Percentiles rank a stretch among this genome's conserved stretches.
Evolutionary conservation across 495 filamentous ascomycete species (phyloP).

Genomic region (Podospora conica): DNA sequence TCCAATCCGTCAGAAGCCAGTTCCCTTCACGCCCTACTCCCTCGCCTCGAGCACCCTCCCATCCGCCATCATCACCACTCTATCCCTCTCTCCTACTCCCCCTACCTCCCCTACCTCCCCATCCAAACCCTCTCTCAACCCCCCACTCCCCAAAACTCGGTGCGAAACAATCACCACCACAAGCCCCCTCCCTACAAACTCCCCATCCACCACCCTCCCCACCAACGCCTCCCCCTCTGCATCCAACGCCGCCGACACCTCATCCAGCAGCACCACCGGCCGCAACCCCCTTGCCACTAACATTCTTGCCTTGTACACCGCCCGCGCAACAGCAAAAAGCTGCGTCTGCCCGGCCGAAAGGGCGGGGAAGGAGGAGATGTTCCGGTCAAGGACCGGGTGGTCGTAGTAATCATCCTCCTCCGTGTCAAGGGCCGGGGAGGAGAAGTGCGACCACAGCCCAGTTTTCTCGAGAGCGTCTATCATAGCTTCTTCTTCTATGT

Average conservation of each 20-base stretch:
- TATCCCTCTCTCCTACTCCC: slow-evolving; percentile 21
- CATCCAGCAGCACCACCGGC: slow-evolving; percentile 70
- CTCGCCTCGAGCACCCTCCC: slow-evolving; percentile 22
- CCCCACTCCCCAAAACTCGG: slow-evolving; percentile 49
- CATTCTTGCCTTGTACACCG: slow-evolving; percentile 14
- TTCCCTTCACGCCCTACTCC: not conserved
- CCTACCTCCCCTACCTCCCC: slow-evolving; percentile 30
- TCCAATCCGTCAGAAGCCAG: not conserved
- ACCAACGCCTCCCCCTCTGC: slow-evolving; percentile 71
- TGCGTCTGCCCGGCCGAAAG: slow-evolving; percentile 30
- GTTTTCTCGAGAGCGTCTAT: slow-evolving; percentile 11
- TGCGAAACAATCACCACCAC: slow-evolving; percentile 61
- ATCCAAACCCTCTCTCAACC: slow-evolving; percentile 19
- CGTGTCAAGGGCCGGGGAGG: not conserved
- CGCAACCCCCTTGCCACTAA: slow-evolving; percentile 10
- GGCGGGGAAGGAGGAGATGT: slow-evolving; percentile 16
- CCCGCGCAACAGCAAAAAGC: slow-evolving; percentile 23
- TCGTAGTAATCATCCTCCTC: not conserved
- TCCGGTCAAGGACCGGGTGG: slow-evolving; percentile 12
- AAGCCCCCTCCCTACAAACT: slow-evolving; percentile 42
- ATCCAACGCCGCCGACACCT: slow-evolving; percentile 78
- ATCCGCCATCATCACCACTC: slow-evolving; percentile 28
- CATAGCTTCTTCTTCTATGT: not conserved
- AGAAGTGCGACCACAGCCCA: slow-evolving; percentile 16
- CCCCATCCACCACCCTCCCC: slow-evolving; percentile 55